Base-by-base conservation (phyloP, 2,329 filamentous ascomycete genomes). In the Penicillium thymicola region DNA sequence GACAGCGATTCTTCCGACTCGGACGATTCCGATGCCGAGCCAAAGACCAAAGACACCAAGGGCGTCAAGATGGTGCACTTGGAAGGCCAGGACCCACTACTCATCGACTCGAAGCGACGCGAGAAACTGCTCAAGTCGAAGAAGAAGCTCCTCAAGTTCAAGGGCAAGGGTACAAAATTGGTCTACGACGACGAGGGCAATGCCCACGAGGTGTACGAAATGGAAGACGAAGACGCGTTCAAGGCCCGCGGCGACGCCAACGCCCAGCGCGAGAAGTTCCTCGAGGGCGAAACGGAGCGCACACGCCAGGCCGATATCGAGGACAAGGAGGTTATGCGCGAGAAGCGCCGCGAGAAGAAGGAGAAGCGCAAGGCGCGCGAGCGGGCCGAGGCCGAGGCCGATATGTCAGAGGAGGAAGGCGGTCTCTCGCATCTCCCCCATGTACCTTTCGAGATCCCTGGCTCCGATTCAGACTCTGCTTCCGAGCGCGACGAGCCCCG, bases 101-200 rank as follows among this genome's bases (percentile, higher is more conserved):
- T 96, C 21, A 86, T 99, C 60, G 94, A 99, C 78, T 96, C 92
- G 13, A 95, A 97, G 74, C 90, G 94, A 25, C 88, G 92, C 64
- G 93, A 96, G 76, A 97, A 97, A 78, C 83, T 96, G n/a, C 84
- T 97, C 63, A 89, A 89, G 69, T 95, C 90, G 21, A 97, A 97
- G 81, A 96, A 96, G 82, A 89, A 95, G 75, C 84, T 97, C 63
- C 83, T 91, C 70, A 94, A 96, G 72, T 89, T 90, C 79, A 95
- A 92, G 79, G 90, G 91, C 69, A 89, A 88, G 70, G 89, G 90
- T 13, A 87, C 85, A 40, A 96, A 94, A 72, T 78, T 97, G 8
- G 82, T 97, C 5, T 99, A 93, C 72, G 93, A 97, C 75, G 92
- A 96, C 46, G 91, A 97, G 32, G 93, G 92, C 65, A 87, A 89